Percentiles rank a stretch among this genome's conserved stretches.
These are phyloP conservation scores for Aspergillus neotritici DNA, from an alignment of 2,329 filamentous ascomycete genomes.

Conservation along the genomic window DNA sequence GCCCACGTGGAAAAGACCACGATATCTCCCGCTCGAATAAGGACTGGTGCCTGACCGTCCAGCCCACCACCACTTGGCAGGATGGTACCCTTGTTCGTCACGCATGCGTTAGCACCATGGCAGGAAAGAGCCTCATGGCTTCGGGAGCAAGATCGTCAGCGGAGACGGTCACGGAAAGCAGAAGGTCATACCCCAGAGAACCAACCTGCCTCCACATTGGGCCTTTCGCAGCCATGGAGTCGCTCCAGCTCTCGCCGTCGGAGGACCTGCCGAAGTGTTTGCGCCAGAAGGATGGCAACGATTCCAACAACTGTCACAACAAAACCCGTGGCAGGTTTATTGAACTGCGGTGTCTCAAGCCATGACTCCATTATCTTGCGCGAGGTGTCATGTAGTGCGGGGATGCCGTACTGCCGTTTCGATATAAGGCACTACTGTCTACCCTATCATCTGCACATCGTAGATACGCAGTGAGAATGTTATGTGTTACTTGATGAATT, in stretches of 20 bases:
- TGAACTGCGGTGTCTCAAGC: too few relatives aligned
- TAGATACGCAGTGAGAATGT: too few relatives aligned
- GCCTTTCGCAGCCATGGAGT: not conserved
- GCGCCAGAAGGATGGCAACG: not conserved
- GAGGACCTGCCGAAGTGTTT: not conserved
- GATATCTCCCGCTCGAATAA: constrained; percentile 17
- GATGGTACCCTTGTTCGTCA: constrained; percentile 3
- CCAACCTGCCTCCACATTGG: constrained; percentile 8
- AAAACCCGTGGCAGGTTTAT: too few relatives aligned
- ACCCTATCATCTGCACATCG: too few relatives aligned
- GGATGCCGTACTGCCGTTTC: too few relatives aligned
- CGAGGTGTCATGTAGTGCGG: too few relatives aligned
- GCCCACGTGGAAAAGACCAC: constrained; percentile 19
- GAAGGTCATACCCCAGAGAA: constrained; percentile 4
- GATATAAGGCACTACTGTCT: too few relatives aligned
- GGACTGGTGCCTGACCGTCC: constrained; percentile 21
- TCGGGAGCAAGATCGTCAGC: not conserved
- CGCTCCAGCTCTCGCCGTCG: not conserved
- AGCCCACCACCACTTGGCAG: constrained; percentile 29
- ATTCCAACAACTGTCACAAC: too few relatives aligned
- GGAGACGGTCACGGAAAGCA: too few relatives aligned
- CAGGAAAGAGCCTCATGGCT: constrained; percentile 6
- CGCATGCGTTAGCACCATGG: constrained; percentile 5
- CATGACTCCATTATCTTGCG: too few relatives aligned
- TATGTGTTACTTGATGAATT: too few relatives aligned